phyloP scores from a whole-genome alignment of 2,329 filamentous ascomycete genomes.

The Calonectria ilicicola region DNA sequence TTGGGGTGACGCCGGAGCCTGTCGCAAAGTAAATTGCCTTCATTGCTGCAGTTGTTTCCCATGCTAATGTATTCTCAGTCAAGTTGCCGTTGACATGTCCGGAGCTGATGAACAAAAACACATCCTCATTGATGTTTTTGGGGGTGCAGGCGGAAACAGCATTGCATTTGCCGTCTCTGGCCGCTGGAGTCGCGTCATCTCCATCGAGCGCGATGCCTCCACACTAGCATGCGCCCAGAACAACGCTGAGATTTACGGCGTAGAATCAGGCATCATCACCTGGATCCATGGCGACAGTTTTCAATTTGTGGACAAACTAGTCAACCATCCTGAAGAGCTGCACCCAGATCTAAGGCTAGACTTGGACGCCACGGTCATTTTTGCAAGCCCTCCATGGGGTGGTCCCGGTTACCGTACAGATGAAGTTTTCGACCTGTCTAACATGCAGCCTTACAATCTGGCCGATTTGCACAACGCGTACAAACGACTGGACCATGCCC shows the following conservation, averaged over 20 bases:
- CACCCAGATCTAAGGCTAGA: slow-evolving; percentile 56
- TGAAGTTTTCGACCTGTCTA: slow-evolving; percentile 83
- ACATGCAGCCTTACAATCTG: slow-evolving; percentile 90
- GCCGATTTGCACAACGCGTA: slow-evolving; percentile 73
- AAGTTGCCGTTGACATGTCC: slow-evolving; percentile 80
- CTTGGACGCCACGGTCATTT: slow-evolving; percentile 58
- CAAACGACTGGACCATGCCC: slow-evolving; percentile 69
- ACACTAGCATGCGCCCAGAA: slow-evolving; percentile 91
- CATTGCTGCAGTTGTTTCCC: background rate
- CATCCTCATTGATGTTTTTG: slow-evolving; percentile 88
- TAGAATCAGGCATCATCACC: slow-evolving; percentile 76
- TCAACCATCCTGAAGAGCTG: slow-evolving; percentile 50
- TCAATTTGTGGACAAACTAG: slow-evolving; percentile 68
- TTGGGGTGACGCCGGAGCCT: slow-evolving; percentile 93
- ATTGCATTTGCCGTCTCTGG: slow-evolving; percentile 91
- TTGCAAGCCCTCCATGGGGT: slow-evolving; percentile 72
- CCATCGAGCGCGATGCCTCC: slow-evolving; percentile 84
- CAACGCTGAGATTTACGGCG: slow-evolving; percentile 89
- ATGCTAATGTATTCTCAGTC: slow-evolving; percentile 56
- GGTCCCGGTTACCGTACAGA: slow-evolving; percentile 67
- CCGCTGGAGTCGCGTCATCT: slow-evolving; percentile 86
- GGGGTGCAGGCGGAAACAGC: slow-evolving; percentile 90
- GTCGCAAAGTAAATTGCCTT: slow-evolving; percentile 76
- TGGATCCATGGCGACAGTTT: slow-evolving; percentile 94
- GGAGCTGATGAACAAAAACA: slow-evolving; percentile 66